These are phyloP conservation scores for Picochlorum costavermella DNA, from an alignment of 139 green algal genomes.

Conservation along the genomic window DNA sequence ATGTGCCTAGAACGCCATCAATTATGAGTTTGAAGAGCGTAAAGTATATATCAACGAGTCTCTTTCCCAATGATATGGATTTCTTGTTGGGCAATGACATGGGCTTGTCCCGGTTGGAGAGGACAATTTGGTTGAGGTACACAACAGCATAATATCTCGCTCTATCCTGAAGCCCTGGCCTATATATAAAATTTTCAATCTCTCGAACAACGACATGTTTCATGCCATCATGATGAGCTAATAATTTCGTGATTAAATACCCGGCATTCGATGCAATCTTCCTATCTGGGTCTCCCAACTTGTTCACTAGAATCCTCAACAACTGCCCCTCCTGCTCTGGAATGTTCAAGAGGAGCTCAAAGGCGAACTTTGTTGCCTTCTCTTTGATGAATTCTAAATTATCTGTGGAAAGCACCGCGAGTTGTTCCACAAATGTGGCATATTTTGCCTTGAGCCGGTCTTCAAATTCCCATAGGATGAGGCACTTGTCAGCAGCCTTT, in stretches of 20 bases:
- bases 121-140: slow-evolving; percentile 86
- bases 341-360: slow-evolving; percentile 36
- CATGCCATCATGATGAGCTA: slow-evolving; percentile 81
- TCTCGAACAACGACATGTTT: slow-evolving; percentile 73
- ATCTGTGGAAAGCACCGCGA: slow-evolving; percentile 67
- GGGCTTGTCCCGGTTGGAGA: slow-evolving; percentile 36
- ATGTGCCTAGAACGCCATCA: slow-evolving; percentile 55
- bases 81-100: slow-evolving; percentile 32
- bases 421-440: slow-evolving; percentile 43
- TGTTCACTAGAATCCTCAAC: slow-evolving; percentile 82
- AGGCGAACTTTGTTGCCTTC: slow-evolving; percentile 46
- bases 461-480: slow-evolving; percentile 78
- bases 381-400: slow-evolving; percentile 81
- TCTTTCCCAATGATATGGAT: slow-evolving; percentile 44
- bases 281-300: slow-evolving; percentile 81
- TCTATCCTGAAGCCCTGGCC: slow-evolving; percentile 54
- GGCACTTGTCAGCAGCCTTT: slow-evolving; percentile 41
- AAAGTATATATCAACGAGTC: slow-evolving; percentile 87
- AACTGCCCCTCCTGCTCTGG: slow-evolving; percentile 57
- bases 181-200: slow-evolving; percentile 82
- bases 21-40: slow-evolving; percentile 76
- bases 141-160: slow-evolving; percentile 80
- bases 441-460: slow-evolving; percentile 77
- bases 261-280: slow-evolving; percentile 79
- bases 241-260: slow-evolving; percentile 71